Conservation (phyloP, 257 asterid species). For the Solanum pennellii region DNA sequence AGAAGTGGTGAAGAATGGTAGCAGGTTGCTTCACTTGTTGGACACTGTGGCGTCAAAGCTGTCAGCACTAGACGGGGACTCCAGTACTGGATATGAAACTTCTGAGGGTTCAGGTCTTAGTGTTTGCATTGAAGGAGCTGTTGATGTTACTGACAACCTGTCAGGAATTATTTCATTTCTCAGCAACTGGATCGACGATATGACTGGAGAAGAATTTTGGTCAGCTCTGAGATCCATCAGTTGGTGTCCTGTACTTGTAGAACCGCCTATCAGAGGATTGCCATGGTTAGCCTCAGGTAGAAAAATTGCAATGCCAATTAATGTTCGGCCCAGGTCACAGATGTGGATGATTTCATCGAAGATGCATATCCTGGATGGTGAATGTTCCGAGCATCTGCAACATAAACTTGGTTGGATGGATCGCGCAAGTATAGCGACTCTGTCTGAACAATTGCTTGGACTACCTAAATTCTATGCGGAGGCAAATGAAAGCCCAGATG, state of each 20-base stretch:
- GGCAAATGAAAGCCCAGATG: constrained; percentile 19
- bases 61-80: constrained; percentile 25
- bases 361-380: constrained; percentile 70
- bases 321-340: constrained; percentile 69
- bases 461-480: constrained; percentile 45
- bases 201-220: constrained; percentile 61
- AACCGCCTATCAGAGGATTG: constrained; percentile 57
- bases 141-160: constrained; percentile 24
- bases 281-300: constrained; percentile 59
- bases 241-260: constrained; percentile 85
- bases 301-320: constrained; percentile 54
- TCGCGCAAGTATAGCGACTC: constrained; percentile 30
- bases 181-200: constrained; percentile 48
- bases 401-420: constrained; percentile 81
- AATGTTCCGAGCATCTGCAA: constrained; percentile 53
- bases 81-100: constrained; percentile 14
- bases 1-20: constrained; percentile 37
- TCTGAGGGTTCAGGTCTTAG: constrained; percentile 18
- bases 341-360: constrained; percentile 84
- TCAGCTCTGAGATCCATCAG: constrained; percentile 42
- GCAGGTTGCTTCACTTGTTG: constrained; percentile 65
- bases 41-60: constrained; percentile 44
- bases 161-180: constrained; percentile 27
- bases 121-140: constrained; percentile 29
- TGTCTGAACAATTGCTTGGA: constrained; percentile 65